Conservation (phyloP, 176 grass and related monocot species). For the Themeda triandra region DNA sequence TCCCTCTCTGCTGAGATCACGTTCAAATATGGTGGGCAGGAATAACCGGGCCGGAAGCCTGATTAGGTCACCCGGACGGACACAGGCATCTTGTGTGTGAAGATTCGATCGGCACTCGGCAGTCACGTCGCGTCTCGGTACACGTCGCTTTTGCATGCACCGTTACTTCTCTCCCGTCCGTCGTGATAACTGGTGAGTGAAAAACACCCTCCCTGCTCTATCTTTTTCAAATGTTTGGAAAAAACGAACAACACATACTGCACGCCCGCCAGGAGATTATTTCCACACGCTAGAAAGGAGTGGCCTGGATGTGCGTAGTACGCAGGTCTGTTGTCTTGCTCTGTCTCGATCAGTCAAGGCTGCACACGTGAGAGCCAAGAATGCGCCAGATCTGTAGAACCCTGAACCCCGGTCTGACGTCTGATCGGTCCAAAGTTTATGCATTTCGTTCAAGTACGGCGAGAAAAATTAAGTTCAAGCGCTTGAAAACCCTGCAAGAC, state of each 20-base stretch:
- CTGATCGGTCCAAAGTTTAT: background rate
- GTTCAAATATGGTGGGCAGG: constrained; percentile 38
- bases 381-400: too few species aligned
- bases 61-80: too few species aligned
- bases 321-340: too few species aligned
- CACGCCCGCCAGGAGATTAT: background rate
- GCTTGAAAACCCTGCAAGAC: background rate
- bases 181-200: too few species aligned
- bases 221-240: background rate
- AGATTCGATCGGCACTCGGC: background rate
- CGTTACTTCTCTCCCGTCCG: background rate
- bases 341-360: background rate
- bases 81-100: background rate
- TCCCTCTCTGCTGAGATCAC: constrained; percentile 9
- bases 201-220: too few species aligned
- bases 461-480: background rate
- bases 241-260: background rate
- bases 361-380: background rate
- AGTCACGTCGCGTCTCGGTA: background rate
- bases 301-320: too few species aligned
- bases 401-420: too few species aligned
- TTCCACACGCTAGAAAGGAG: background rate
- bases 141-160: constrained; percentile 19
- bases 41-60: background rate
- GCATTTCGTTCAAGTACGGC: constrained; percentile 18